Conservation (phyloP, 2,329 filamentous ascomycete genomes). For the Phoma sp. region DNA sequence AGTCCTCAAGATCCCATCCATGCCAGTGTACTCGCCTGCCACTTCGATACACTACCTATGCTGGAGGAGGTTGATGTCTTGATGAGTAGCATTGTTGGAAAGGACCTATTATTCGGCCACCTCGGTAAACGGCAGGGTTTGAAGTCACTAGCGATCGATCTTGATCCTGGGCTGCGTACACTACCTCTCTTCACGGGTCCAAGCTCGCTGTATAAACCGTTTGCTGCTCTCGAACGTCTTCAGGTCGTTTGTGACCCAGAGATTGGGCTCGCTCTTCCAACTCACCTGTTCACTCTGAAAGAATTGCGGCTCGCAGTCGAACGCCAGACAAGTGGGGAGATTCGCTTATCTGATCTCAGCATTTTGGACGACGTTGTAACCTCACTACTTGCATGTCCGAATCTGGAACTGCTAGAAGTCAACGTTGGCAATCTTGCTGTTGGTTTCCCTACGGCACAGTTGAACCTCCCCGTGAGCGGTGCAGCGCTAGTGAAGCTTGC, state of each 20-base stretch:
- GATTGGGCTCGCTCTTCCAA: conserved; percentile 34
- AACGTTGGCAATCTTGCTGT: conserved; percentile 32
- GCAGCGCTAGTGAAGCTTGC: conserved; percentile 29
- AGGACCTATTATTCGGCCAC: conserved; percentile 35
- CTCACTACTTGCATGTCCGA: conserved; percentile 23
- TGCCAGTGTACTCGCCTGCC: conserved; percentile 25
- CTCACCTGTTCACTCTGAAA: conserved; percentile 30
- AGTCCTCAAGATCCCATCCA: conserved; percentile 28
- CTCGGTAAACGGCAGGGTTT: conserved; percentile 33
- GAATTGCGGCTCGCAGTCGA: conserved; percentile 39
- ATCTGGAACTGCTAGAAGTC: conserved; percentile 32
- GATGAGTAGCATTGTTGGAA: conserved; percentile 29
- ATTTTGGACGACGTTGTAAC: conserved; percentile 32
- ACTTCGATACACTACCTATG: conserved; percentile 27
- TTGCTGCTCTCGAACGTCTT: conserved; percentile 31
- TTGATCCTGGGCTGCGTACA: conserved; percentile 36
- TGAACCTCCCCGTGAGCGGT: conserved; percentile 32
- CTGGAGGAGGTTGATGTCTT: conserved; percentile 35
- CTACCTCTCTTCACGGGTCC: conserved; percentile 30
- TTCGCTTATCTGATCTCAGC: conserved; percentile 23
- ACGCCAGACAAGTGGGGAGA: conserved; percentile 27
- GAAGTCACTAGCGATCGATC: conserved; percentile 37
- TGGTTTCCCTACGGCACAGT: conserved; percentile 31
- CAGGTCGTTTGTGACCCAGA: conserved; percentile 43
- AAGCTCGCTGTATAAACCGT: conserved; percentile 20